Base-by-base conservation (phyloP, 768 basidiomycete genomes). In the Mycena venus region DNA sequence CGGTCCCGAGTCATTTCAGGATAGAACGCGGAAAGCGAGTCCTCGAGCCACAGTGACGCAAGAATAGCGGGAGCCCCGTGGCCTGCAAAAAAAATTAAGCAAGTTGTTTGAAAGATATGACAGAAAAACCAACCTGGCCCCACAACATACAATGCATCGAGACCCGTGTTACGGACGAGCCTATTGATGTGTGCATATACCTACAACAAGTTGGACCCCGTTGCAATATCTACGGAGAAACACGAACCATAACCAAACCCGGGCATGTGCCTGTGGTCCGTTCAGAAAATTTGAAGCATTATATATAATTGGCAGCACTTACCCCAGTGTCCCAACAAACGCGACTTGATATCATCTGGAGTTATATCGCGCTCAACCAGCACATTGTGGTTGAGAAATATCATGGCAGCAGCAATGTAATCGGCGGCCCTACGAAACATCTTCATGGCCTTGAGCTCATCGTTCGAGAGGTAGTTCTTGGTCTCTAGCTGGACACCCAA, bases 41-140 rank as follows among this genome's bases (percentile, higher is more conserved):
- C 92, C 82, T 98, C 96, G 72, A 97, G 86, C 93, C 94, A 97
- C 9, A 97, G 90, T 76, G 91, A 93, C 12, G 96, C 89, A n/a
- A 98, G 89, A 31, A 97, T 89, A 29, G 91, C 95, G 25, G 96
- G 96, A 7, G 96, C 96, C 40, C 95, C 96, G 78, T 97, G 95
- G 17, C 94, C 94, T 85, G 81, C 69, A 61, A 21, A 63, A 25
- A 67, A 63, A 25, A 67, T 21, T 67, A 15, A 64, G n/a, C 1
- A 23, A 49, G 31, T 17, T 51, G 25, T 11, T 2, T 68, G 51
- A 15, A 17, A 40, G 47, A 70, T 10, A 36, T 19, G 42, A 10
- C 3, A 27, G 66, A 15, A 56, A 58, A 65, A 80, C 83, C 32
- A 70, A 88, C 92, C 93, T 66, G 94, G 95, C 3, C 96, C 96